A percentile compares a stretch with the other conserved stretches of the same genome.
Conservation (phyloP, 2,329 filamentous ascomycete genomes). For the Apiospora saccharicola region DNA sequence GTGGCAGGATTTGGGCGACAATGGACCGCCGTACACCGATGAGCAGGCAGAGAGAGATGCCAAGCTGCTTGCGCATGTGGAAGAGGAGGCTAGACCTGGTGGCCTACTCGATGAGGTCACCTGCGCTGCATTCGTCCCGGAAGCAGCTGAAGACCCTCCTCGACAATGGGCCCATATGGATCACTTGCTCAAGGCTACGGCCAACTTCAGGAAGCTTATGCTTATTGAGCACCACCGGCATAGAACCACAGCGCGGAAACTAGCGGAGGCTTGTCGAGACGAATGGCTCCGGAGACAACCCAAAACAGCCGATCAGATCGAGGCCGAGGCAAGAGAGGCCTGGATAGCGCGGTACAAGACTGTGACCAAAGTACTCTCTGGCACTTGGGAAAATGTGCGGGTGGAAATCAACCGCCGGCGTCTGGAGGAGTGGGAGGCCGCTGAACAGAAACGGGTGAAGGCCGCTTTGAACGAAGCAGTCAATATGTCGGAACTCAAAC, state of each 20-base stretch:
- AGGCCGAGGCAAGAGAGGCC: conserved; percentile 76
- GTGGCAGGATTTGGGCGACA: conserved; percentile 58
- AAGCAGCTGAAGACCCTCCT: conserved; percentile 74
- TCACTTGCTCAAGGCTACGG: conserved; percentile 80
- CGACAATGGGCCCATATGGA: conserved; percentile 88
- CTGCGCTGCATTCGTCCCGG: conserved; percentile 77
- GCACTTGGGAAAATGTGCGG: conserved; percentile 71
- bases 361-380: conserved; percentile 65
- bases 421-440: conserved; percentile 68
- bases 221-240: conserved; percentile 81
- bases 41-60: conserved; percentile 75
- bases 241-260: conserved; percentile 75
- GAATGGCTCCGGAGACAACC: conserved; percentile 78
- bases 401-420: conserved; percentile 67
- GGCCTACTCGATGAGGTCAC: conserved; percentile 75
- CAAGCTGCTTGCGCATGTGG: conserved; percentile 70
- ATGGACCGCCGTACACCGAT: conserved; percentile 64
- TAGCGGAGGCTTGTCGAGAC: conserved; percentile 80
- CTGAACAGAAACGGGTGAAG: conserved; percentile 69
- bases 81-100: conserved; percentile 76
- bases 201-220: conserved; percentile 83
- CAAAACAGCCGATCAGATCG: conserved; percentile 81
- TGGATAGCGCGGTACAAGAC: conserved; percentile 74
- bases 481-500: conserved; percentile 72
- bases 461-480: conserved; percentile 78